Conservation (phyloP, 108 stramenopile species). For the Cyclotella atomus region DNA sequence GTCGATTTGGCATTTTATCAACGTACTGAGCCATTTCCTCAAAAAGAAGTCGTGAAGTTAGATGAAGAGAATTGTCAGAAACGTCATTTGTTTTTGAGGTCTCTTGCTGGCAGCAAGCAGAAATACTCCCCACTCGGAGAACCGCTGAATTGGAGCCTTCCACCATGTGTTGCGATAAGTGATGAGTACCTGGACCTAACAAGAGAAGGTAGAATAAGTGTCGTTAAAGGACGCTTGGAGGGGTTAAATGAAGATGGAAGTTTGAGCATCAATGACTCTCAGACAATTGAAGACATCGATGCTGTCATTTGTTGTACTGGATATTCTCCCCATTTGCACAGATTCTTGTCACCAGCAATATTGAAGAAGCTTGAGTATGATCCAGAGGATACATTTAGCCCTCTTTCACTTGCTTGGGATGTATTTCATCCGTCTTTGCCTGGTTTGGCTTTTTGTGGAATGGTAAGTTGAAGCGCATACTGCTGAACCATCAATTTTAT, state of each 20-base stretch:
- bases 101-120: slow-evolving; percentile 56
- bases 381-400: slow-evolving; percentile 48
- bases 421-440: slow-evolving; percentile 64
- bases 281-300: slow-evolving; percentile 41
- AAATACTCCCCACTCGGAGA: slow-evolving; percentile 49
- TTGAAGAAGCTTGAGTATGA: slow-evolving; percentile 59
- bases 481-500: not conserved
- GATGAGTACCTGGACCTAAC: slow-evolving; percentile 69
- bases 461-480: slow-evolving; percentile 11
- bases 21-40: slow-evolving; percentile 44
- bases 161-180: slow-evolving; percentile 62
- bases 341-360: slow-evolving; percentile 46
- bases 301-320: slow-evolving; percentile 65
- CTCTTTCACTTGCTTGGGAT: slow-evolving; percentile 59
- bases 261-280: slow-evolving; percentile 6
- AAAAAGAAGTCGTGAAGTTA: slow-evolving; percentile 36
- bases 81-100: slow-evolving; percentile 43
- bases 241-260: slow-evolving; percentile 50
- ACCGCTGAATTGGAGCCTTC: slow-evolving; percentile 52
- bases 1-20: slow-evolving; percentile 64
- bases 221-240: slow-evolving; percentile 51
- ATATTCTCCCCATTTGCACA: slow-evolving; percentile 47
- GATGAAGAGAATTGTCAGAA: slow-evolving; percentile 42
- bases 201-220: slow-evolving; percentile 53
- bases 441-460: slow-evolving; percentile 65